phyloP scores from a whole-genome alignment of 2,329 filamentous ascomycete species.

The Dendryphion nanum region DNA sequence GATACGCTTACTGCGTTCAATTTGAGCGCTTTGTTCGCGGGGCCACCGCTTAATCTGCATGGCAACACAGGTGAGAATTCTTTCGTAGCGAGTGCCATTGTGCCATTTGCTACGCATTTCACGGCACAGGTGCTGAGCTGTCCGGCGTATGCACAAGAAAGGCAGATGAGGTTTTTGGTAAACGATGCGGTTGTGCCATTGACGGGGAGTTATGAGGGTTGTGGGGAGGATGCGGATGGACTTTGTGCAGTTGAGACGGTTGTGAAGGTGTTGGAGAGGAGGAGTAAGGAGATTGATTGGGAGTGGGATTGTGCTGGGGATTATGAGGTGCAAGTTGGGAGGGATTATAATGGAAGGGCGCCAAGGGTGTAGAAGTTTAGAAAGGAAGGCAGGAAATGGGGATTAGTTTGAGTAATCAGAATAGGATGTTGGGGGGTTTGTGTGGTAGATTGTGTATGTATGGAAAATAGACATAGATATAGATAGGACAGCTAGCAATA shows the following conservation, averaged over 20 bases:
- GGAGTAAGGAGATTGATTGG: constrained; percentile 27
- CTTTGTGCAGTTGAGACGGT: constrained; percentile 30
- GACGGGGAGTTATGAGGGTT: constrained; percentile 20
- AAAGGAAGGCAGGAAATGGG: too few species aligned
- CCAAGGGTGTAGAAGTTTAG: too few species aligned
- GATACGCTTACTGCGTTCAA: constrained; percentile 30
- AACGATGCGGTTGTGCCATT: constrained; percentile 31
- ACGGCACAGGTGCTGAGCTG: constrained; percentile 29
- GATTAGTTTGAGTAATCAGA: too few species aligned
- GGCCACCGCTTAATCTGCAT: constrained; percentile 17
- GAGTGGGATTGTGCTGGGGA: constrained; percentile 30
- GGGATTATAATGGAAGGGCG: constrained; percentile 29
- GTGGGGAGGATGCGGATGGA: constrained; percentile 17
- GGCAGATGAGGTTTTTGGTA: constrained; percentile 22
- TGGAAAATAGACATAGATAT: too few species aligned
- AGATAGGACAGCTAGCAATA: too few species aligned
- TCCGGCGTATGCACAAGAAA: constrained; percentile 15
- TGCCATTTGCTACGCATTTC: constrained; percentile 32
- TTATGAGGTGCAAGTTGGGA: constrained; percentile 21
- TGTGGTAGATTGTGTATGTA: too few species aligned
- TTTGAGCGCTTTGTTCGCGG: constrained; percentile 28
- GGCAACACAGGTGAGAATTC: constrained; percentile 19
- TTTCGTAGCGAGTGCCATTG: constrained; percentile 27
- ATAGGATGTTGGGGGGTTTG: too few species aligned
- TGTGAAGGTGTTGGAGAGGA: constrained; percentile 23